Percentiles rank a stretch among this genome's conserved stretches.
These are phyloP conservation scores for Oryza nivara DNA, from an alignment of 176 grass and related monocot species.

Conservation along the genomic window DNA sequence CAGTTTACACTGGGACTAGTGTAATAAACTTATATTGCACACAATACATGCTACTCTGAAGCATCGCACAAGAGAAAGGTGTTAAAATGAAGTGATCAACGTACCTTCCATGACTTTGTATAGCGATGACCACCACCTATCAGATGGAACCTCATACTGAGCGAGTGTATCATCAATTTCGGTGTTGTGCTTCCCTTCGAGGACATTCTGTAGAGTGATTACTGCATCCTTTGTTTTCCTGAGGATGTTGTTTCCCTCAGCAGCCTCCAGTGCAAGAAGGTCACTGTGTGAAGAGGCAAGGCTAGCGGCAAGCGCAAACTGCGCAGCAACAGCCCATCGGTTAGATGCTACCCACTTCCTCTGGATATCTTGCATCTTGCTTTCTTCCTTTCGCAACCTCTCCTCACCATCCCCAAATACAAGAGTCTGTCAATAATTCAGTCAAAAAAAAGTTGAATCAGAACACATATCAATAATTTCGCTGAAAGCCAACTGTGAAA, in stretches of 20 bases:
- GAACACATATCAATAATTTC: slow-evolving; percentile 7
- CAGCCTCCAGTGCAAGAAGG: slow-evolving; percentile 69
- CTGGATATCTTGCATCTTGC: slow-evolving; percentile 68
- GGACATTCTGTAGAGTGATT: slow-evolving; percentile 85
- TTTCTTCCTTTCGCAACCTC: slow-evolving; percentile 67
- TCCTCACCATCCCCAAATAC: slow-evolving; percentile 74
- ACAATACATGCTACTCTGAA: slow-evolving; percentile 1
- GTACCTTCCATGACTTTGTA: slow-evolving; percentile 98
- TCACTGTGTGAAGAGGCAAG: slow-evolving; percentile 83
- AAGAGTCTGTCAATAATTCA: slow-evolving; percentile 60
- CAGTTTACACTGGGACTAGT: not conserved
- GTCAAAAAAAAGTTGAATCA: slow-evolving; percentile 40
- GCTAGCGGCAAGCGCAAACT: slow-evolving; percentile 77
- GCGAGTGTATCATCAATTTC: slow-evolving; percentile 85
- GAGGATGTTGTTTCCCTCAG: slow-evolving; percentile 76
- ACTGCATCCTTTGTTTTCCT: slow-evolving; percentile 92
- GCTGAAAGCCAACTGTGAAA: not conserved
- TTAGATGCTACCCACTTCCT: slow-evolving; percentile 85
- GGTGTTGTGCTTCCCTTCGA: slow-evolving; percentile 77
- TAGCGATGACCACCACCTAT: slow-evolving; percentile 97
- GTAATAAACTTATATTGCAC: not conserved
- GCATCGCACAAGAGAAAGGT: not conserved
- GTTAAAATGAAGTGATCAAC: not conserved
- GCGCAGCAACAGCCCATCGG: slow-evolving; percentile 86
- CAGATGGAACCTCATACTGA: slow-evolving; percentile 65